Evolutionary conservation across 2,329 filamentous ascomycete genomes (phyloP), one percentile per base, ranked within the genome.

Genomic region (Septoria linicola): DNA sequence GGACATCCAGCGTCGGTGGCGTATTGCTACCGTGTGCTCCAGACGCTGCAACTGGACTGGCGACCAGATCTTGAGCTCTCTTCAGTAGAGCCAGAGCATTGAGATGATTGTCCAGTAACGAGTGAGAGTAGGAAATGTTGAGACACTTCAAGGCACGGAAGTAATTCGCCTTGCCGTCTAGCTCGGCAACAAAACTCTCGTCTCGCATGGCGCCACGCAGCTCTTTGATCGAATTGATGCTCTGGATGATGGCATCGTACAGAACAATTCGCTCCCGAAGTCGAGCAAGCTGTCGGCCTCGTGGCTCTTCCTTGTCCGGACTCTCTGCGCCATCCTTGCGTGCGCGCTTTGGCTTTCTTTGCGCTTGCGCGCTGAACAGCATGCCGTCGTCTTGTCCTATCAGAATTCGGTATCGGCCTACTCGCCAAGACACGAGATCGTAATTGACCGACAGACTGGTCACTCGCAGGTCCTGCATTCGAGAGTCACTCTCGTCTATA

Each of bases 391-490:
- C 79, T 5, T 81, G 75, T n/a, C 92, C 91, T 44, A 89, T 88
- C 55, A 99, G 75, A 0, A 96, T 86, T 47, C 93, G 80, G 70
- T 99, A 97, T 41, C 93, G 85, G 20, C 92, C 92, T 58, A 97
- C 88, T 68, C 93, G 82, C 91, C 91, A 97, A 66, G 89, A 91
- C 50, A 99, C 87, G 70, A 96, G 83, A 59, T 89, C 88, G 69
- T 95, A 97, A 70, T 93, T 95, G 50, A 97, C 89, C 1, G 92
- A 90, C 0, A 95, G 95, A 55, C 88, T 86, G 3, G 91, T 95
- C 52, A 99, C 87, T 60, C 96, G 91, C 39, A 99, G 75, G 62
- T 90, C 85, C 72, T 99, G 93, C 84, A 99, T 90, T 51, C 89
- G 83, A 30, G 82, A 74, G 65, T 99, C 92, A 50, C 89, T 84